Evolutionary conservation across 2,329 filamentous ascomycete species (phyloP).

Genomic region (Rhexocercosporidium sp.): DNA sequence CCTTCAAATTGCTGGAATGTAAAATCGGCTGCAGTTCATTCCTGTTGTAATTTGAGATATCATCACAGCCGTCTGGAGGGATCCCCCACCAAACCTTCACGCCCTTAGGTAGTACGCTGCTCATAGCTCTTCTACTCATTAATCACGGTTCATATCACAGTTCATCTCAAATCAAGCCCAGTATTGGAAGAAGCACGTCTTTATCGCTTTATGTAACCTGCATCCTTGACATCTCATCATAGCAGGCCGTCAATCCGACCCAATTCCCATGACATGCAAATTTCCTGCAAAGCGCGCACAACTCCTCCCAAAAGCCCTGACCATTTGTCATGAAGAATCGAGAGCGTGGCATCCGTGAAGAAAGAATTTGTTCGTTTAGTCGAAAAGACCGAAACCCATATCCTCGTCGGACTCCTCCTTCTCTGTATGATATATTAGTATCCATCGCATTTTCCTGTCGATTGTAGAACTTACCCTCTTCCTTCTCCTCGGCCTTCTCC

Average conservation of each 20-base stretch:
- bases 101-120: no score
- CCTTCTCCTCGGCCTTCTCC: conserved; percentile 74
- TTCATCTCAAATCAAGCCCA: background rate
- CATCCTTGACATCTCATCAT: conserved; percentile 34
- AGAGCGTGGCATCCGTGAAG: conserved; percentile 33
- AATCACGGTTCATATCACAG: background rate
- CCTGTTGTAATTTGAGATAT: no score
- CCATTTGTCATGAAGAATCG: conserved; percentile 32
- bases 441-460: background rate
- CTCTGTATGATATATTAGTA: conserved; percentile 48
- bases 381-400: conserved; percentile 79
- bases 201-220: conserved; percentile 39
- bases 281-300: conserved; percentile 39
- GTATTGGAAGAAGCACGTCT: conserved; percentile 42
- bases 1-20: no score
- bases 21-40: no score
- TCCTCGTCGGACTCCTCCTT: conserved; percentile 77
- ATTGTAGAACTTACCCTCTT: conserved; percentile 76
- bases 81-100: no score
- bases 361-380: conserved; percentile 57
- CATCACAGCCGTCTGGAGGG: no score
- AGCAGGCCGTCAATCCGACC: conserved; percentile 30
- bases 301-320: conserved; percentile 37
- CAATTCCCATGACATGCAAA: conserved; percentile 38
- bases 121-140: background rate